Evolutionary conservation across 306 rosid species (phyloP), one percentile per base, ranked within the genome.

Genomic region (Ammopiptanthus mongolicus): DNA sequence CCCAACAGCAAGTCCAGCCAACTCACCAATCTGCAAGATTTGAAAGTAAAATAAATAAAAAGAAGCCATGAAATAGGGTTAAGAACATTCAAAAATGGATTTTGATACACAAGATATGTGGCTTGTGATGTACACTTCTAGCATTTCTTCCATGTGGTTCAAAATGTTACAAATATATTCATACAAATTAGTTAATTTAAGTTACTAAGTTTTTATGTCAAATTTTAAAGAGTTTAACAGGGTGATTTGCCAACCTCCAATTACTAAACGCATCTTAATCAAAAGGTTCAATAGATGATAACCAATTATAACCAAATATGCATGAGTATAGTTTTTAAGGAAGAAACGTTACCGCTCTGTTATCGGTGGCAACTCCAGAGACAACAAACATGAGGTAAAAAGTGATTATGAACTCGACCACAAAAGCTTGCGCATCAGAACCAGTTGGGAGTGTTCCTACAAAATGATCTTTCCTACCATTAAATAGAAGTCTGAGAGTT

Each of bases 1-100:
- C 6, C 98, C 98, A 31, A 94, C 84, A 0, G 96, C 97, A 42
- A 90, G 83, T 0, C 98, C 98, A 0, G 97, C 96, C 70, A 95
- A 86, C 80, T 95, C 97, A 37, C 98, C 96, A 42, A 95, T 85
- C 98, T 94, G 85, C 64, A 75, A 0, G 4, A 47, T 48, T 78
- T 18, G 6, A 22, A 62, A 48, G 8, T 10, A 13, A 51, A 4
- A 28, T 33, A 2, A 56, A 52, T 44, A 7, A 57, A 52, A 4
- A 52, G 33, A 41, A 80, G 0, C n/a, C 14, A 52, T 3, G 42
- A 15, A 71, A 14, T 18, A n/a, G 21, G 29, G 6, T 18, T 9
- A 25, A 50, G 46, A 74, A 23, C 28, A 36, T 48, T 50, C 22
- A 65, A 19, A 74, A 1, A 8, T 4, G 14, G 13, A 67, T 67